A percentile compares a stretch with the other conserved stretches of the same genome.
phyloP scores from a whole-genome alignment of 331 rosid genomes.

The Quercus lobata region DNA sequence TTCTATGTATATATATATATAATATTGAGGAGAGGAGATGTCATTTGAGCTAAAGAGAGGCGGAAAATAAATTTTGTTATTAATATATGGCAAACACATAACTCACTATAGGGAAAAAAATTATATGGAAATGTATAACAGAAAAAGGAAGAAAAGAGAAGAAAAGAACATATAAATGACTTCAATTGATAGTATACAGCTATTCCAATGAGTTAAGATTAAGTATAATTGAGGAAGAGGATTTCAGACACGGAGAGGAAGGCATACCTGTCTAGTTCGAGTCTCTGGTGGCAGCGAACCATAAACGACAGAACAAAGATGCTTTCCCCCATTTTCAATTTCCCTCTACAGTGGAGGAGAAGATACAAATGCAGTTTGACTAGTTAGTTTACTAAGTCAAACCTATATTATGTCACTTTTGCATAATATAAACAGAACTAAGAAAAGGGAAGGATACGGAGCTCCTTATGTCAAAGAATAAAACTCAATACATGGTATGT shows the following conservation, averaged over 20 bases:
- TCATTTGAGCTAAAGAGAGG: background rate
- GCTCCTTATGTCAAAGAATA: background rate
- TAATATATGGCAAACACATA: slow-evolving; percentile 9
- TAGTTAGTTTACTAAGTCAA: slow-evolving; percentile 14
- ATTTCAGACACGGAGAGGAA: slow-evolving; percentile 19
- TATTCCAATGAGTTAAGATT: slow-evolving; percentile 12
- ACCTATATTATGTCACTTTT: background rate
- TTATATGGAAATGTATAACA: background rate
- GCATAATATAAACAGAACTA: slow-evolving; percentile 12
- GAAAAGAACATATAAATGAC: background rate
- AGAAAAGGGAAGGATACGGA: background rate
- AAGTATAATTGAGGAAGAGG: slow-evolving; percentile 13
- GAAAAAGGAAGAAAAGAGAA: background rate
- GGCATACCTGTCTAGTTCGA: slow-evolving; percentile 88
- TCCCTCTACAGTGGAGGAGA: slow-evolving; percentile 43
- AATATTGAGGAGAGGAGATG: background rate
- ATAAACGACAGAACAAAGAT: slow-evolving; percentile 94
- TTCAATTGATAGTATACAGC: background rate
- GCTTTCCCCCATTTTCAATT: slow-evolving; percentile 64
- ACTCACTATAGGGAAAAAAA: slow-evolving; percentile 3
- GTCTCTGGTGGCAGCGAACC: slow-evolving; percentile 98
- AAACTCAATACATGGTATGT: background rate
- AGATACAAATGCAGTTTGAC: slow-evolving; percentile 10
- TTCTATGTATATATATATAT: background rate
- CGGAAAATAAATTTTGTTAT: background rate